Base-by-base conservation (phyloP, 2,329 filamentous ascomycete species). In the Aspergillus carbonarius region DNA sequence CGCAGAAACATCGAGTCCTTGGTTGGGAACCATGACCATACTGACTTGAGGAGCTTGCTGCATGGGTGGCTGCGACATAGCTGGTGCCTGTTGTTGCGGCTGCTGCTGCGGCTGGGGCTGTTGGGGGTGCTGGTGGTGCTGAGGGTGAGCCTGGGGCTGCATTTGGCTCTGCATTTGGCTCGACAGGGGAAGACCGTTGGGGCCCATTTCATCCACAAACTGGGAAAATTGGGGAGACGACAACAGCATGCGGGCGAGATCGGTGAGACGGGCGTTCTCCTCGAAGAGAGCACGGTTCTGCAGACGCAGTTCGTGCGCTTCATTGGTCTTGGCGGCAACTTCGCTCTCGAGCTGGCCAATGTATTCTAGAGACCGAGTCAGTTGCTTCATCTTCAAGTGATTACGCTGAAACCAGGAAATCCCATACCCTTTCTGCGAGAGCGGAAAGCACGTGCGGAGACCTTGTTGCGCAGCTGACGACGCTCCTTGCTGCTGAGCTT, bases 401-500 rank as follows among this genome's bases (percentile, higher is more conserved):
- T 46, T 15, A 53, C 15, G 6, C 12, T 6, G 5, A 39, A 44
- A 20, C 5, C 32, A 39, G 15, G 7, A 4, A 2, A 15, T 23
- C 37, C 55, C 84, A 82, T 87, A 97, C 93, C 93, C 84, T 99
- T 99, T 83, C 95, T 89, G 69, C 95, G 85, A n/a, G 93, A 97
- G 57, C 95, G 90, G 87, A 99, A 99, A 53, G 93, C 93, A 67
- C 95, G 91, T 62, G 95, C 95, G 42, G 95, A 99, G 4, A 99
- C 95, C 80, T 99, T 99, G 85, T 99, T 99, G 64, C 95, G 87
- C n/a, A 99, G 84, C 77, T 98, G 95, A 66, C 95, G 88, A 60
- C 95, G 88, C 78, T 98, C 93, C 80, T 98, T 98, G 82, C 92
- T 96, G 78, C 88, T 95, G n/a, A 99, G 85, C 82, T 97, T 97